Conservation (phyloP, 331 rosid genomes). For the Spiraea crenata region DNA sequence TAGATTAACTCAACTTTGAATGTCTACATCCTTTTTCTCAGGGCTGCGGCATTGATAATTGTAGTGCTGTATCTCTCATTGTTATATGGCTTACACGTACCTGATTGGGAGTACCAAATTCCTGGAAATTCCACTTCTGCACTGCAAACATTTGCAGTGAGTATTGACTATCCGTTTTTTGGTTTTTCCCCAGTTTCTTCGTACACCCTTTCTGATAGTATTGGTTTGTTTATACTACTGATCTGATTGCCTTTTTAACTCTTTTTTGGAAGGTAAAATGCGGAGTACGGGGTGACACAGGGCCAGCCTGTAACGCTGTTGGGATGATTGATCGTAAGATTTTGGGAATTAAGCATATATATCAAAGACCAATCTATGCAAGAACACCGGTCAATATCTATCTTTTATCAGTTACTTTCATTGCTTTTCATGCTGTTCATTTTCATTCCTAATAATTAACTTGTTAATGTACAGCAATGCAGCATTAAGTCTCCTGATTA, state of each 20-base stretch:
- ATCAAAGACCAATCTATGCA: slow-evolving; percentile 65
- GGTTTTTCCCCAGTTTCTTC: background rate
- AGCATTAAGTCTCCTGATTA: slow-evolving; percentile 76
- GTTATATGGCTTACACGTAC: slow-evolving; percentile 72
- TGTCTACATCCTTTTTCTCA: slow-evolving; percentile 24
- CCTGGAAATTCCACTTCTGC: slow-evolving; percentile 41
- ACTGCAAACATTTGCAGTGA: slow-evolving; percentile 57
- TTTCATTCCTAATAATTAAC: background rate
- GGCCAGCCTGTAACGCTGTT: slow-evolving; percentile 81
- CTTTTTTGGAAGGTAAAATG: slow-evolving; percentile 68
- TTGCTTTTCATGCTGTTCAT: background rate
- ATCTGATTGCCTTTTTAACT: slow-evolving; percentile 10
- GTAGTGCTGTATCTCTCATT: slow-evolving; percentile 51
- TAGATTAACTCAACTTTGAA: background rate
- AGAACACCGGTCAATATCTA: slow-evolving; percentile 50
- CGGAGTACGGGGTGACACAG: slow-evolving; percentile 73
- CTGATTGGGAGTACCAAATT: slow-evolving; percentile 87
- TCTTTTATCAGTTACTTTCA: background rate
- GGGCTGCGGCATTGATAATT: slow-evolving; percentile 56
- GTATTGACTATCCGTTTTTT: slow-evolving; percentile 24
- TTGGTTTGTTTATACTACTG: background rate
- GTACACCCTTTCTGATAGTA: background rate
- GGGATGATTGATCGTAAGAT: slow-evolving; percentile 90
- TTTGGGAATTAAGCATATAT: slow-evolving; percentile 72
- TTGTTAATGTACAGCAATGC: slow-evolving; percentile 54